Conservation (phyloP, 139 green algal genomes). For the Picochlorum sp. region DNA sequence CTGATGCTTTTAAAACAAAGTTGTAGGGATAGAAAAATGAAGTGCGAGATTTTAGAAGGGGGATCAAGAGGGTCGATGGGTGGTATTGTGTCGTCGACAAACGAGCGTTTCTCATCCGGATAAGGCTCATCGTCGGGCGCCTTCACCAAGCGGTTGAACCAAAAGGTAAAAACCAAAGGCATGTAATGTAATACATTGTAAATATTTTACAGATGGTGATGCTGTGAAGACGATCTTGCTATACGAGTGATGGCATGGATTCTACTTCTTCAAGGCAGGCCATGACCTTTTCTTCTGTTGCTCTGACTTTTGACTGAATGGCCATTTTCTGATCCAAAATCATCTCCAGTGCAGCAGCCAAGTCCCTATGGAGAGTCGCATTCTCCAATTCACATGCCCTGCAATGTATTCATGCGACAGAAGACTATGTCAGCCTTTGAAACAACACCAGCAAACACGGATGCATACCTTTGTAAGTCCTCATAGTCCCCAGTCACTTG, state of each 20-base stretch:
- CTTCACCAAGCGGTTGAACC: too few relatives aligned
- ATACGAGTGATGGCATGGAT: background rate
- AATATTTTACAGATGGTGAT: too few relatives aligned
- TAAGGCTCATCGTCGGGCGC: too few relatives aligned
- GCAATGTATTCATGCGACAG: constrained; percentile 1
- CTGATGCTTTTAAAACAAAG: too few relatives aligned
- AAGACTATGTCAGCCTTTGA: background rate
- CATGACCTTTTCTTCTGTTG: constrained; percentile 1
- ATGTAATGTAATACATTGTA: too few relatives aligned
- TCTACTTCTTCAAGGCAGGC: constrained; percentile 1
- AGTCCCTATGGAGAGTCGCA: constrained; percentile 35
- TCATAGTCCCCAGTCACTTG: constrained; percentile 36
- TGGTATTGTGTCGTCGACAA: too few relatives aligned
- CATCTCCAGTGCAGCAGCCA: constrained; percentile 42
- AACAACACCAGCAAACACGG: background rate
- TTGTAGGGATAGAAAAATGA: too few relatives aligned
- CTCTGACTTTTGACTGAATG: constrained; percentile 19
- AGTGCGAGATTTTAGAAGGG: too few relatives aligned
- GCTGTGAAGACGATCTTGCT: too few relatives aligned
- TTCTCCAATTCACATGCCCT: constrained; percentile 44
- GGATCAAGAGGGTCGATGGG: too few relatives aligned
- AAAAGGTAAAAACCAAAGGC: too few relatives aligned
- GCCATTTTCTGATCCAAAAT: constrained; percentile 51
- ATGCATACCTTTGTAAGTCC: constrained; percentile 25
- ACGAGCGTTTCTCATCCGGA: too few relatives aligned